Percentiles rank a stretch among this genome's conserved stretches.
Evolutionary conservation across 2,329 filamentous ascomycete genomes (phyloP).

Genomic region (Phialophora chinensis): DNA sequence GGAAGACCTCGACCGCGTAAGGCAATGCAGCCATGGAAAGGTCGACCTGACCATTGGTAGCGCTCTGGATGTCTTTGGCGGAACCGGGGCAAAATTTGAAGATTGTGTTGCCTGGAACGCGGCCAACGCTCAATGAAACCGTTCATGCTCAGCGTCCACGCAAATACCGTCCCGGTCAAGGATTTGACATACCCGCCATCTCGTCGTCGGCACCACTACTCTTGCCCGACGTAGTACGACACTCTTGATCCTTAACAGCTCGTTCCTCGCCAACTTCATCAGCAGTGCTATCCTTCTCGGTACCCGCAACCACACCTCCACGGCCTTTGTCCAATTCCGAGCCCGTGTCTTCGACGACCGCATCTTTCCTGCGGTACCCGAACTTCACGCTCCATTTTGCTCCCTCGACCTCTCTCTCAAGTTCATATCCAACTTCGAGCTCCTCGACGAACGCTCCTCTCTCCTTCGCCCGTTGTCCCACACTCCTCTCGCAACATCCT

Average conservation of each 20-base stretch:
- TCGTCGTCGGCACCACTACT: slow-evolving; percentile 9
- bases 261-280: neutral
- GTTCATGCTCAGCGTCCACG: neutral
- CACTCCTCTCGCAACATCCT: slow-evolving; percentile 25
- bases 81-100: slow-evolving; percentile 80
- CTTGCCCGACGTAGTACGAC: neutral
- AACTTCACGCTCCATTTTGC: slow-evolving; percentile 6
- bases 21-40: slow-evolving; percentile 75
- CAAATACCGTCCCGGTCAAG: neutral
- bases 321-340: neutral
- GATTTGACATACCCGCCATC: neutral
- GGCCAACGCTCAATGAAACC: slow-evolving; percentile 40
- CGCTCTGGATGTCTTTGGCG: slow-evolving; percentile 94
- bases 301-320: neutral
- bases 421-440: slow-evolving; percentile 14
- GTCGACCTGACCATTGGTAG: slow-evolving; percentile 96
- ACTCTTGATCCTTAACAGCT: neutral
- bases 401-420: slow-evolving; percentile 11
- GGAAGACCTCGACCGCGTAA: slow-evolving; percentile 81
- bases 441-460: slow-evolving; percentile 20
- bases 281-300: neutral
- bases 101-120: slow-evolving; percentile 90
- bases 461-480: neutral
- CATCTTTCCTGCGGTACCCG: slow-evolving; percentile 15
- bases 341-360: slow-evolving; percentile 2